Conservation (phyloP, 2,329 filamentous ascomycete species). For the Penicillium janthinellum region DNA sequence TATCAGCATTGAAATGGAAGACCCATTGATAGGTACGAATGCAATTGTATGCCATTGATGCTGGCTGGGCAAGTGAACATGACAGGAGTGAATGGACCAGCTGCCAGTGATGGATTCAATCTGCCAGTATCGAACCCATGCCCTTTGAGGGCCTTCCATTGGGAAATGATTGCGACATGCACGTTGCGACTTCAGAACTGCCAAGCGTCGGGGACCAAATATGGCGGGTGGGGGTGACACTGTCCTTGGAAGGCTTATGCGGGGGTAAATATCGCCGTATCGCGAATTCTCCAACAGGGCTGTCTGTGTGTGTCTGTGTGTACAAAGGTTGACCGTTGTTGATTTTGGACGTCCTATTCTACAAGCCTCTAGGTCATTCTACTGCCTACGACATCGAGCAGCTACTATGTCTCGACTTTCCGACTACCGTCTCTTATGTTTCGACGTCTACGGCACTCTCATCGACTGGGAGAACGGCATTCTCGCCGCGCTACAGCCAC, state of each 20-base stretch:
- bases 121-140: too few species aligned
- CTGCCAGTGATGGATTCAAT: too few species aligned
- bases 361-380: neutral
- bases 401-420: slow-evolving; percentile 29
- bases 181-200: neutral
- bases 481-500: slow-evolving; percentile 51
- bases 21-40: too few species aligned
- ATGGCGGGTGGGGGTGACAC: neutral
- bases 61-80: too few species aligned
- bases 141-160: too few species aligned
- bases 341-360: neutral
- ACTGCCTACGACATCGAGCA: neutral
- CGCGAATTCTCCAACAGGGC: neutral
- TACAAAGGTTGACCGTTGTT: neutral
- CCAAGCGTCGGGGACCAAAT: neutral
- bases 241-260: neutral
- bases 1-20: too few species aligned
- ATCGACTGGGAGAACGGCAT: slow-evolving; percentile 77
- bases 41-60: too few species aligned
- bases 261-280: neutral
- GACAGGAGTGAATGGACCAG: too few species aligned
- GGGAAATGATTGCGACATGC: neutral
- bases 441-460: slow-evolving; percentile 79
- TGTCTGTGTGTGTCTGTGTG: neutral
- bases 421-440: slow-evolving; percentile 60